phyloP scores from a whole-genome alignment of 2,329 filamentous ascomycete genomes.

The Phyllosticta citribraziliensis region DNA sequence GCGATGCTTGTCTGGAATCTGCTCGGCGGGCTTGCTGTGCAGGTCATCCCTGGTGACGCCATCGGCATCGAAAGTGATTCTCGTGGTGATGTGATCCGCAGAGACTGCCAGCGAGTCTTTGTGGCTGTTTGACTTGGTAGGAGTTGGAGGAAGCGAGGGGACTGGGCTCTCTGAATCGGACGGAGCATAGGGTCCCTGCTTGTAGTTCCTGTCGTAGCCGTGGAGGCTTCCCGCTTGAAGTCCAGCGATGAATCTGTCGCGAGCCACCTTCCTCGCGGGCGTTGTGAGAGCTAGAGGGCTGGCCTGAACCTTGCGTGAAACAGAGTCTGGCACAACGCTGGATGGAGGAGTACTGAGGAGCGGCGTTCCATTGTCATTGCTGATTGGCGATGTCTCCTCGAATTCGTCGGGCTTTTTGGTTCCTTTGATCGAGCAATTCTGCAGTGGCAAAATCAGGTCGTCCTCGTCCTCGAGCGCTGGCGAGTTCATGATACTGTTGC shows the following conservation, averaged over 20 bases:
- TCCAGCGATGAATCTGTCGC: neutral
- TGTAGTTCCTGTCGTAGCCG: neutral
- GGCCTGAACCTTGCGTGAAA: neutral
- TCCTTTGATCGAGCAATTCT: neutral
- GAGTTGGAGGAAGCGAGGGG: neutral
- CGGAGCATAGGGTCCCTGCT: neutral
- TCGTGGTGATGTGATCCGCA: neutral
- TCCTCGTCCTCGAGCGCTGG: neutral
- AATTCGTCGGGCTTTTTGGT: neutral
- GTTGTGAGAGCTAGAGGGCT: neutral
- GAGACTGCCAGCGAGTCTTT: neutral
- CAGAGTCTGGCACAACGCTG: neutral
- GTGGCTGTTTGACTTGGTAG: neutral
- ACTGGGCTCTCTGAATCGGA: neutral
- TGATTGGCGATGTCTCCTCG: neutral
- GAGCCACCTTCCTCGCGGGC: neutral
- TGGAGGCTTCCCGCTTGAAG: neutral
- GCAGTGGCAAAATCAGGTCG: neutral
- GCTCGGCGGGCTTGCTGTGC: neutral
- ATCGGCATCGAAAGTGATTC: neutral
- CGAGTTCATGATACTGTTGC: neutral
- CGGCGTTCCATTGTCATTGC: neutral
- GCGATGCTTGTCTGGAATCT: neutral
- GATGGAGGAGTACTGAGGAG: neutral
- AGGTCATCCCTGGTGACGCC: neutral